Evolutionary conservation across 169 alveolate species (phyloP), one percentile per base, ranked within the genome.

Genomic region (Theileria luwenshuni): DNA sequence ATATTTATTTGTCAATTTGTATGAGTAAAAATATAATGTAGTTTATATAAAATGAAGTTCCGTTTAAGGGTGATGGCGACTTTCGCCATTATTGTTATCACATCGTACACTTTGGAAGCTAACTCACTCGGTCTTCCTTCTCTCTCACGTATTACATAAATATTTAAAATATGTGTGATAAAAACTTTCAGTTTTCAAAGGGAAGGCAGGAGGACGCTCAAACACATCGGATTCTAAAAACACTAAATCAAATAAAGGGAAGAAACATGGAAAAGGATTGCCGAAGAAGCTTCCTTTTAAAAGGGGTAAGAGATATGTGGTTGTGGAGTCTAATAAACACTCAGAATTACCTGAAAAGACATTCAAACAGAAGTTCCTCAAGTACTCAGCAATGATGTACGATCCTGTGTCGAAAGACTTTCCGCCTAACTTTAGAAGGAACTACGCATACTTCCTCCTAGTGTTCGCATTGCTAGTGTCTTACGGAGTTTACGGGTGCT

Each of bases 351-450:
- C 61, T 10, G 61, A 51, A 25, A 51, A 10, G 35, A 10, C 61
- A 10, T 23, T 56, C 13, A 10, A 6, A 10, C 61, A 32, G 8
- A 56, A 2, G 38, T 23, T 56, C 33, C 0, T 0, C 23, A 56
- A 56, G 38, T 28, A 27, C 17, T n/a, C 38, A 8, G 23, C 61
- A 51, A 51, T 32, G 48, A 2, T 64, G 8, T 27, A 41, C 25
- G 21, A 41, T 19, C 75, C 77, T 15, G 43, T 64, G 12, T 51
- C 67, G 35, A 35, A 68, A 73, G 33, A 64, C 51, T 25, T 79
- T 32, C 87, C 87, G n/a, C 65, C 70, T 21, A 42, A 47, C 51
- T 79, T 79, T 47, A 62, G 83, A 64, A 51, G 83, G 69, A 71
- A 79, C 72, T 71, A 54, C 68, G 63, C 56, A 45, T 70, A 38